These are phyloP conservation scores for Beauveria scarabaeidicola DNA, from an alignment of 2,329 filamentous ascomycete species.

Conservation along the genomic window DNA sequence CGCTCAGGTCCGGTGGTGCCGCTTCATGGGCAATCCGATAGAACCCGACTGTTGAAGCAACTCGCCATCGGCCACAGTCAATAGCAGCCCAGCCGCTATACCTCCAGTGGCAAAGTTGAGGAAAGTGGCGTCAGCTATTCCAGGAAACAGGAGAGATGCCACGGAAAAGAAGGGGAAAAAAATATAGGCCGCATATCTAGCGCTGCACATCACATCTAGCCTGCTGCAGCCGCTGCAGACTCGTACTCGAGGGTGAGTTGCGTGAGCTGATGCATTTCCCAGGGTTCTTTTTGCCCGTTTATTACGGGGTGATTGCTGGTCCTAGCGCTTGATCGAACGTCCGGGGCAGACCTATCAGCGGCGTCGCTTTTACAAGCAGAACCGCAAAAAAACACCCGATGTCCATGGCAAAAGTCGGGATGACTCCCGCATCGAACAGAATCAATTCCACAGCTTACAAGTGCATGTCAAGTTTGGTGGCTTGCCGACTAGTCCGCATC, in stretches of 20 bases:
- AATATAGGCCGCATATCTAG: background rate
- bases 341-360: constrained; percentile 1
- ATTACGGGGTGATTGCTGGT: background rate
- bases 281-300: background rate
- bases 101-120: background rate
- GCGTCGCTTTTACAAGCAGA: background rate
- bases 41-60: constrained; percentile 1
- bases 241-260: background rate
- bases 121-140: constrained; percentile 1
- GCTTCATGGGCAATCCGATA: background rate
- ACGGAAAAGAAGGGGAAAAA: background rate
- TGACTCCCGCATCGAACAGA: background rate
- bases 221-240: background rate
- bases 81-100: background rate
- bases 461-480: background rate
- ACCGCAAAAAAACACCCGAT: background rate
- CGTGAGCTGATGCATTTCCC: background rate
- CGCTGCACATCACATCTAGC: background rate
- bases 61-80: background rate
- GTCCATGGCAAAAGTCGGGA: constrained; percentile 6
- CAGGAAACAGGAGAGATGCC: background rate
- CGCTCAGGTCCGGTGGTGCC: background rate
- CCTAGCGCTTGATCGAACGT: background rate
- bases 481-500: background rate
- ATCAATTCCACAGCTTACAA: background rate